phyloP scores from a whole-genome alignment of 2,329 filamentous ascomycete species.

The Phaeosphaeria sp. region DNA sequence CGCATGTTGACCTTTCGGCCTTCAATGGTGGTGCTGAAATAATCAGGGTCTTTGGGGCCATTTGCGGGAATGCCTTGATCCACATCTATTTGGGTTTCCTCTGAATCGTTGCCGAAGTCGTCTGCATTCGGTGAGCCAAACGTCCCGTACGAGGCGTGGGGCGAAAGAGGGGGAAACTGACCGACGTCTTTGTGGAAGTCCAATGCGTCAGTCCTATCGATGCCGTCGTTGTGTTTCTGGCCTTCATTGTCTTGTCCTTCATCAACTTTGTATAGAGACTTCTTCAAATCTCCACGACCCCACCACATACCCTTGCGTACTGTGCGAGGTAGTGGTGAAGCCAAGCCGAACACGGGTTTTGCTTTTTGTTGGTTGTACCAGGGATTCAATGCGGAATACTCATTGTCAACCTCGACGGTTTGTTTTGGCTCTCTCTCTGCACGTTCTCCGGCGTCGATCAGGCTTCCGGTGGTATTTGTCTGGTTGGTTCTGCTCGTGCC shows the following conservation, averaged over 20 bases:
- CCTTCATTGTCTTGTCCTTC: constrained; percentile 17
- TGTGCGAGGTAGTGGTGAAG: constrained; percentile 61
- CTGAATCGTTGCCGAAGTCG: constrained; percentile 19
- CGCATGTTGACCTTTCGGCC: constrained; percentile 24
- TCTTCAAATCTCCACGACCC: constrained; percentile 53
- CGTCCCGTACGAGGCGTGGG: not conserved
- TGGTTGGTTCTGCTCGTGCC: constrained; percentile 8
- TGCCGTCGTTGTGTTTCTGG: constrained; percentile 14
- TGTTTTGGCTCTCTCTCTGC: constrained; percentile 36
- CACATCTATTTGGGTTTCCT: constrained; percentile 17
- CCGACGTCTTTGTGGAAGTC: constrained; percentile 18
- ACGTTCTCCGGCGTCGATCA: constrained; percentile 17
- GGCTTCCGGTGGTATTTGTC: constrained; percentile 15
- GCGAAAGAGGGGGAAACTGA: constrained; percentile 7
- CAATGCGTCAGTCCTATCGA: constrained; percentile 24
- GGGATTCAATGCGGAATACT: constrained; percentile 61
- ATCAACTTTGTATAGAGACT: constrained; percentile 35
- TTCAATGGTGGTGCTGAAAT: constrained; percentile 15
- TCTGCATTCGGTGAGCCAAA: not conserved
- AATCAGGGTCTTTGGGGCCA: constrained; percentile 4
- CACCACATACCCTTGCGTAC: constrained; percentile 59
- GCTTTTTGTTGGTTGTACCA: constrained; percentile 60
- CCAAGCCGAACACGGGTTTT: constrained; percentile 61
- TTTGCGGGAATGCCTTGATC: not conserved
- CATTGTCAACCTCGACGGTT: constrained; percentile 55